phyloP scores from a whole-genome alignment of 1,284 basidiomycete species.

The Malassezia slooffiae region DNA sequence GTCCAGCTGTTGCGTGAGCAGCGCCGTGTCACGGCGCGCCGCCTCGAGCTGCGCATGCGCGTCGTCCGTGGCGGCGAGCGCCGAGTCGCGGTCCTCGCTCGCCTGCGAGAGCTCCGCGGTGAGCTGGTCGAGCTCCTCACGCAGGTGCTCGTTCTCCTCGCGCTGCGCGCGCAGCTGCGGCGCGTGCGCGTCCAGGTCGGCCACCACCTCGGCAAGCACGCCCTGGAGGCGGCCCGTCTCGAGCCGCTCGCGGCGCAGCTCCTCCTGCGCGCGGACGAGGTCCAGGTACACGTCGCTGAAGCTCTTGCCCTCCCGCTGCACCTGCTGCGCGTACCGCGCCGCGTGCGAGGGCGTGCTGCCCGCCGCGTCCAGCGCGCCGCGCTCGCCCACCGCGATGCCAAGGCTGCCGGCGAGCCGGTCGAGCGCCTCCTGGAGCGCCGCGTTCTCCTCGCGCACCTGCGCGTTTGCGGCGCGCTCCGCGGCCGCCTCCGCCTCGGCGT shows the following conservation, averaged over 20 bases:
- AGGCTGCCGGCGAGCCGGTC: slow-evolving; percentile 40
- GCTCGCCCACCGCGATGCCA: slow-evolving; percentile 26
- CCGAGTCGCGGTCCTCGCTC: slow-evolving; percentile 24
- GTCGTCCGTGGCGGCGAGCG: slow-evolving; percentile 43
- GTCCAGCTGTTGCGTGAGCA: slow-evolving; percentile 58
- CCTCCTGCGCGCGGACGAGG: slow-evolving; percentile 70
- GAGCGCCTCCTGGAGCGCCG: slow-evolving; percentile 34
- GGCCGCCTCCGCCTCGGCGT: slow-evolving; percentile 58
- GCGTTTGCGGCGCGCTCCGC: slow-evolving; percentile 48
- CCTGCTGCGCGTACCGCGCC: slow-evolving; percentile 49
- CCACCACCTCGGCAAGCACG: slow-evolving; percentile 37
- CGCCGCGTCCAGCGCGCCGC: slow-evolving; percentile 1
- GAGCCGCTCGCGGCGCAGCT: slow-evolving; percentile 59
- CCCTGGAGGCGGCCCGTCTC: slow-evolving; percentile 31
- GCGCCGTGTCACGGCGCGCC: slow-evolving; percentile 55
- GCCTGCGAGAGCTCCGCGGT: slow-evolving; percentile 20
- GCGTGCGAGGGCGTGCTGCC: slow-evolving; percentile 6
- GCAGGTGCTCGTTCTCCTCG: slow-evolving; percentile 35
- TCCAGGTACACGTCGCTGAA: slow-evolving; percentile 85
- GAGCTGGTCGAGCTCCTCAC: slow-evolving; percentile 27
- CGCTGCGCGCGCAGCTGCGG: slow-evolving; percentile 40
- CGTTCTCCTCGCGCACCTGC: slow-evolving; percentile 48
- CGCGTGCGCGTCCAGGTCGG: slow-evolving; percentile 36
- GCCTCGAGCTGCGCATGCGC: slow-evolving; percentile 54
- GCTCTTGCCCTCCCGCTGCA: slow-evolving; percentile 66